Evolutionary conservation across 1,284 basidiomycete species (phyloP).

Genomic region (Apiotrichum gamsii): DNA sequence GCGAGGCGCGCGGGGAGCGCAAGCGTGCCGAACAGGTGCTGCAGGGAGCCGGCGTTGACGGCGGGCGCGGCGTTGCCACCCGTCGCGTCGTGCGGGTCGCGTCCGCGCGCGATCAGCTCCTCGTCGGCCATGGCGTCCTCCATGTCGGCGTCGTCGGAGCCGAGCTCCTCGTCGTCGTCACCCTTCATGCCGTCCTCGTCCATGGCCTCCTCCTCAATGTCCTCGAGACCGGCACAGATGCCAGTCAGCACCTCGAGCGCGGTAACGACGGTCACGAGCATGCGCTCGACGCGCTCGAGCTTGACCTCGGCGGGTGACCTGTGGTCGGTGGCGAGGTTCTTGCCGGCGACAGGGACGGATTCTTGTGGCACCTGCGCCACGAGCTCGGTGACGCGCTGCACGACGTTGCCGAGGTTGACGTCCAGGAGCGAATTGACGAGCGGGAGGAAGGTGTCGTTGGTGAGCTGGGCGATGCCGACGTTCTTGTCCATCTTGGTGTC

Average conservation of each 20-base stretch:
- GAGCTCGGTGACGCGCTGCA: slow-evolving; percentile 55
- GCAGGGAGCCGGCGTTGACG: slow-evolving; percentile 29
- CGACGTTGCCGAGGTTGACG: slow-evolving; percentile 56
- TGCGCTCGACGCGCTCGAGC: slow-evolving; percentile 67
- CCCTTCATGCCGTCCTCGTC: slow-evolving; percentile 34
- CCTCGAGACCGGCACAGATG: slow-evolving; percentile 77
- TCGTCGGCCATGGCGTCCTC: slow-evolving; percentile 46
- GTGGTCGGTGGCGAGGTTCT: slow-evolving; percentile 54
- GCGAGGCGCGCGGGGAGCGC: slow-evolving; percentile 55
- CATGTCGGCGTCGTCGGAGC: slow-evolving; percentile 41
- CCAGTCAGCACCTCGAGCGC: slow-evolving; percentile 79
- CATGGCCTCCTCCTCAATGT: slow-evolving; percentile 52
- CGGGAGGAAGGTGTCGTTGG: slow-evolving; percentile 64
- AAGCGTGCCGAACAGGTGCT: slow-evolving; percentile 49
- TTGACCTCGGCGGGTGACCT: slow-evolving; percentile 61
- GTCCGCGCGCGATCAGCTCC: slow-evolving; percentile 41
- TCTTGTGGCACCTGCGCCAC: slow-evolving; percentile 52
- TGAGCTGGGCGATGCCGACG: slow-evolving; percentile 31
- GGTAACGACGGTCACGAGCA: slow-evolving; percentile 65
- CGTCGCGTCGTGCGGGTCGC: slow-evolving; percentile 36
- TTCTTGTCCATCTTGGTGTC: slow-evolving; percentile 62
- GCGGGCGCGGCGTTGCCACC: slow-evolving; percentile 21
- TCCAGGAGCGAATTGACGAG: slow-evolving; percentile 65
- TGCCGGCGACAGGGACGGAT: slow-evolving; percentile 22
- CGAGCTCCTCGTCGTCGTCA: slow-evolving; percentile 27